Conservation (phyloP, 352 stramenopile genomes). For the Thraustochytrium striatum region DNA sequence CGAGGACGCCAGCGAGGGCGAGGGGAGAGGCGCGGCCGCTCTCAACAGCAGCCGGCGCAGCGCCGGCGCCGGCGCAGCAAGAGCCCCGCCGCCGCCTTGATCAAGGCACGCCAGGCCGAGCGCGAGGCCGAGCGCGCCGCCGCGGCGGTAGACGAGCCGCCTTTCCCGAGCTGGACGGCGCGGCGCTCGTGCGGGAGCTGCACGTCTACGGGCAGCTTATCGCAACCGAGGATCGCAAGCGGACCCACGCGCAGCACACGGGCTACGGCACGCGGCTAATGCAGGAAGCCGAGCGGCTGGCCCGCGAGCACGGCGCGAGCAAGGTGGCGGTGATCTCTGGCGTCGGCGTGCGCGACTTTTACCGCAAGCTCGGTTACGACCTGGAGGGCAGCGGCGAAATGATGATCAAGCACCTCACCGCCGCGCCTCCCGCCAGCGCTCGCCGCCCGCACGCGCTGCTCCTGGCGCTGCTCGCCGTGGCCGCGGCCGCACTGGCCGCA, state of each 20-base stretch:
- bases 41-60: background rate
- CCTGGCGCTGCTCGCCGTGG: background rate
- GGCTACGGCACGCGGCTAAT: conserved; percentile 93
- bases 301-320: conserved; percentile 82
- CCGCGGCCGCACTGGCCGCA: background rate
- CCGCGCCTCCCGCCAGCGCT: background rate
- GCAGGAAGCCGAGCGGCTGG: conserved; percentile 93
- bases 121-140: background rate
- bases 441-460: background rate
- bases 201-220: conserved; percentile 85
- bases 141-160: background rate
- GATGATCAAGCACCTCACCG: conserved; percentile 33
- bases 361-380: conserved; percentile 92
- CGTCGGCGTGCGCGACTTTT: conserved; percentile 92
- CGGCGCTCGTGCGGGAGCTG: conserved; percentile 72
- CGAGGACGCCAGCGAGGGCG: background rate
- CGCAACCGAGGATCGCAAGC: background rate
- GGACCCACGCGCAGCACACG: conserved; percentile 21
- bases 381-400: conserved; percentile 70
- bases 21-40: background rate
- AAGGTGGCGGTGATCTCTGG: conserved; percentile 94
- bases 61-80: conserved; percentile 1
- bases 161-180: conserved; percentile 38
- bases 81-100: background rate
- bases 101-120: background rate